A percentile compares a stretch with the other conserved stretches of the same genome.
These are phyloP conservation scores for Salicornia ramosissima DNA, from an alignment of 148 eudicot genomes.

Conservation along the genomic window DNA sequence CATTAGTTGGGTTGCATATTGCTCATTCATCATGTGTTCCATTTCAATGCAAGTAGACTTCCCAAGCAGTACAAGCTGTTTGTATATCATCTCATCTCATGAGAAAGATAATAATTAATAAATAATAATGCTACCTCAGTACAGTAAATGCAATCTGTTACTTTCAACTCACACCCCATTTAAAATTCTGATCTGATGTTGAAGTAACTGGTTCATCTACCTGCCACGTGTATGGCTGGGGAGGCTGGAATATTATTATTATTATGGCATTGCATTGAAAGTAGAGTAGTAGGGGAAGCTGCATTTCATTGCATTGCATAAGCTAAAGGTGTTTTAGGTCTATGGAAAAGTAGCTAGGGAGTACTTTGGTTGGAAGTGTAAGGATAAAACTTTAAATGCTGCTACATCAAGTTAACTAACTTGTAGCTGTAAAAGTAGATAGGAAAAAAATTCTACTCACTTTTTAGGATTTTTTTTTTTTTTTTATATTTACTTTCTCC, in stretches of 20 bases:
- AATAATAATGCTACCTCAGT: no score
- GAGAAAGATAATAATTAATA: not conserved
- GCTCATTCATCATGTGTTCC: slow-evolving; percentile 7
- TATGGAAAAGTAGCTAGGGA: slow-evolving; percentile 1
- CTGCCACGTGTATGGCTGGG: slow-evolving; percentile 30
- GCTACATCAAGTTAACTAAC: slow-evolving; percentile 11
- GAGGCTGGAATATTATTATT: slow-evolving; percentile 2
- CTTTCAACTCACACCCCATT: slow-evolving; percentile 17
- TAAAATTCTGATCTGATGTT: slow-evolving; percentile 25
- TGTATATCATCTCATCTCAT: not conserved
- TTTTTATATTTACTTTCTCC: not conserved
- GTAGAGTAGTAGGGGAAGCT: slow-evolving; percentile 3
- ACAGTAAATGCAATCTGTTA: slow-evolving; percentile 32
- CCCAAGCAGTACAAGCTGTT: slow-evolving; percentile 13
- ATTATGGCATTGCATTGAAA: no score
- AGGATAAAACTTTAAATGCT: slow-evolving; percentile 6
- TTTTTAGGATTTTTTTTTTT: no score
- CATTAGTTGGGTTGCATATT: slow-evolving; percentile 15
- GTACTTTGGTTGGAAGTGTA: slow-evolving; percentile 12
- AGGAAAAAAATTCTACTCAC: no score
- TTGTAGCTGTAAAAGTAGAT: slow-evolving; percentile 1
- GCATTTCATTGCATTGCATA: no score
- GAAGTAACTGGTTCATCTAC: slow-evolving; percentile 18
- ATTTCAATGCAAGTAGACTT: slow-evolving; percentile 19
- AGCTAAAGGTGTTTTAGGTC: not conserved